Percentiles rank a stretch among this genome's conserved stretches.
Conservation (phyloP, 2,329 filamentous ascomycete species). For the Lecanoromycetidae sp. region DNA sequence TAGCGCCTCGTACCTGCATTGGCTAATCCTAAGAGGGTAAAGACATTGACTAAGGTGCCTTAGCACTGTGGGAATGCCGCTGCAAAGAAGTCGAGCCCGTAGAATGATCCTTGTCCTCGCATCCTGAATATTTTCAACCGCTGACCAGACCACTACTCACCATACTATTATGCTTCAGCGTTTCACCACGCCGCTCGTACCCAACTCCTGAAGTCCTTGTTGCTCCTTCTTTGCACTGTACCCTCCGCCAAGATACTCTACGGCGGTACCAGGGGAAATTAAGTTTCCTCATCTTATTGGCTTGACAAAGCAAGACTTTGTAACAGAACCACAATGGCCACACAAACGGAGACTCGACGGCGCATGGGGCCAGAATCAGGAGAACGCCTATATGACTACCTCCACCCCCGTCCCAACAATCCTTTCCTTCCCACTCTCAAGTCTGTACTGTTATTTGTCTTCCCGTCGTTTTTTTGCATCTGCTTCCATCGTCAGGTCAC, state of each 20-base stretch:
- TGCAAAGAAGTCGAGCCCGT: no score
- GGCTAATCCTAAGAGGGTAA: no score
- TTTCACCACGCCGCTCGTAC: slow-evolving; percentile 11
- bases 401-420: not conserved
- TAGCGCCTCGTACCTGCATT: not conserved
- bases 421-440: not conserved
- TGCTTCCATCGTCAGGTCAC: slow-evolving; percentile 10
- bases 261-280: not conserved
- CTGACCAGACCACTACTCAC: not conserved
- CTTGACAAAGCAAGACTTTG: not conserved
- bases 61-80: no score
- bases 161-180: not conserved
- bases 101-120: not conserved
- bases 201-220: not conserved
- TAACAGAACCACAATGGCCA: slow-evolving; percentile 2
- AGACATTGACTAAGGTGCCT: no score
- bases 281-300: slow-evolving; percentile 2
- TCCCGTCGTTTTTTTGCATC: not conserved
- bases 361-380: slow-evolving; percentile 4
- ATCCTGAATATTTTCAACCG: not conserved
- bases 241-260: not conserved
- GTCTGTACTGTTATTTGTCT: not conserved
- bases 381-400: slow-evolving; percentile 5
- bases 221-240: not conserved
- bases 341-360: not conserved